Evolutionary conservation across 345 rosid species (phyloP).

Genomic region (Linum lewisii): DNA sequence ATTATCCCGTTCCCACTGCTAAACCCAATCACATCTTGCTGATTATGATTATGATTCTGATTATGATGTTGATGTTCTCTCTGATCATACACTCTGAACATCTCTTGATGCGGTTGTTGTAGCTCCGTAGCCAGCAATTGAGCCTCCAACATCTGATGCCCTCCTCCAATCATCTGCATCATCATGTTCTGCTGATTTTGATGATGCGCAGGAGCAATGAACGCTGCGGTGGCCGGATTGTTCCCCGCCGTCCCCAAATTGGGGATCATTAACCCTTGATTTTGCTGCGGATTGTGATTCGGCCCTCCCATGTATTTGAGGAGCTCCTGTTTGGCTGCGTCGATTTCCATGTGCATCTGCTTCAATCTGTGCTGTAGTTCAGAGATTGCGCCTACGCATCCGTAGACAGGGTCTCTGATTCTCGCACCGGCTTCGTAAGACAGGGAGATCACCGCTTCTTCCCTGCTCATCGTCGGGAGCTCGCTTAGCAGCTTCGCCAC

Average conservation of each 20-base stretch:
- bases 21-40: constrained; percentile 40
- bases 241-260: too few species aligned
- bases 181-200: constrained; percentile 25
- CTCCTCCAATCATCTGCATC: constrained; percentile 6
- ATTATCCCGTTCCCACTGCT: constrained; percentile 20
- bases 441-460: neutral
- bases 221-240: neutral
- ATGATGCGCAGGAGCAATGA: constrained; percentile 18
- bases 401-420: neutral
- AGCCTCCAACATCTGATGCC: constrained; percentile 47
- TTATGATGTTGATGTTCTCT: constrained; percentile 32
- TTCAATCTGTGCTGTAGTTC: neutral
- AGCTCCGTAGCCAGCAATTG: constrained; percentile 50
- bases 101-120: constrained; percentile 35
- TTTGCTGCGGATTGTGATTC: neutral
- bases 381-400: neutral
- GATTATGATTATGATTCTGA: constrained; percentile 35
- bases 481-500: neutral
- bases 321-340: neutral
- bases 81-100: constrained; percentile 44
- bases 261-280: neutral
- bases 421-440: neutral
- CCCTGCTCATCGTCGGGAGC: neutral
- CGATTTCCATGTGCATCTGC: neutral
- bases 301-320: neutral